Conservation (phyloP, 2,329 filamentous ascomycete species). For the Cryphonectria carpinicola region DNA sequence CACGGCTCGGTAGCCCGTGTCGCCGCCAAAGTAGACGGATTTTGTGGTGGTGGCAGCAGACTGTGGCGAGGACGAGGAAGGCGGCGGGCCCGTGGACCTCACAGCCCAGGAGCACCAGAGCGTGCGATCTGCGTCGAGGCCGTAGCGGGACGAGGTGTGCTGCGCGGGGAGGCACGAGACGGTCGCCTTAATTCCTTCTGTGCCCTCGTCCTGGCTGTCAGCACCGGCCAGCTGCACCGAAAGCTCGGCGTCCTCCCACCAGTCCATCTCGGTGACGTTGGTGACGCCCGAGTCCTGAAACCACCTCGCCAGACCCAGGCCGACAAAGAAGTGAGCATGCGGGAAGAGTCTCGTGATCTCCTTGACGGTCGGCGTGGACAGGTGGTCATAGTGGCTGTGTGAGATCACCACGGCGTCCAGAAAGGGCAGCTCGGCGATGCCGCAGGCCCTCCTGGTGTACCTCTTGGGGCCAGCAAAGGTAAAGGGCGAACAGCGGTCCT, state of each 20-base stretch:
- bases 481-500: conserved; percentile 81
- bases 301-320: conserved; percentile 81
- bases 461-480: conserved; percentile 72
- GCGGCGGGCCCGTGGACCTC: conserved; percentile 55
- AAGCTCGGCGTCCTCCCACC: conserved; percentile 88
- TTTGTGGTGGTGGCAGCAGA: conserved; percentile 48
- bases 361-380: conserved; percentile 75
- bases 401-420: conserved; percentile 81
- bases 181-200: conserved; percentile 63
- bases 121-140: conserved; percentile 73
- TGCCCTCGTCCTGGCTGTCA: conserved; percentile 37
- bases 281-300: conserved; percentile 71
- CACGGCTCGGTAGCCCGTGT: conserved; percentile 87
- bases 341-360: conserved; percentile 74
- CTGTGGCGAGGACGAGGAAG: conserved; percentile 43
- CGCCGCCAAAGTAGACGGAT: conserved; percentile 86
- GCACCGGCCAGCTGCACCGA: conserved; percentile 49
- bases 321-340: conserved; percentile 84
- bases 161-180: conserved; percentile 84
- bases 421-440: conserved; percentile 75
- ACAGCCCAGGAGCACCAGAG: conserved; percentile 91
- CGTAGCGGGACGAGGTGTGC: conserved; percentile 72
- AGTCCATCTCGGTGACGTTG: conserved; percentile 88
- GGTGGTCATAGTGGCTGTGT: conserved; percentile 92
- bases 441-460: conserved; percentile 77